Evolutionary conservation across 2,329 filamentous ascomycete genomes (phyloP), one percentile per base, ranked within the genome.

Genomic region (Botrytis sinoallii): DNA sequence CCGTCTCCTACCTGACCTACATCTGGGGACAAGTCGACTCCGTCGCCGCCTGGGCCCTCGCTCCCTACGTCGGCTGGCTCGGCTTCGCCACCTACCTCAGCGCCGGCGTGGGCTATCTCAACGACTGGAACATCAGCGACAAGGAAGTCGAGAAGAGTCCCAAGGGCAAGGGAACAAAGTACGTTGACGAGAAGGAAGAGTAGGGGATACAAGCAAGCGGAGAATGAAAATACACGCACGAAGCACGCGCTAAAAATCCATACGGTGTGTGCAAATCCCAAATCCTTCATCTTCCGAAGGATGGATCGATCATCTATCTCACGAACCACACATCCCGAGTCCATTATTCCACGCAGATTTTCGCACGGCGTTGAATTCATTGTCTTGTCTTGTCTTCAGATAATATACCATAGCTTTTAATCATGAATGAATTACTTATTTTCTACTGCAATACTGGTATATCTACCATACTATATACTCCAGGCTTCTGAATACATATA

Each of bases 41-140:
- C 32, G 86, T 90, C 12, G 90, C 93, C 32, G 92, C 90, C 25
- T 95, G 89, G 88, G 86, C 90, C 77, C 87, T 97, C 83, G 88
- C 88, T 38, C 95, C 95, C 0, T 98, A 98, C 81, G 84, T 97
- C 40, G 92, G 85, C 25, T 98, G 95, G 95, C 84, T 98, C 78
- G 85, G 90, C 71, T 98, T 97, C 81, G 95, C 94, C 46, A 94
- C 92, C 0, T 98, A 98, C 81, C 85, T 98, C 70, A 93, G 90
- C 79, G 89, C 88, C 1, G 90, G 90, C 0, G 87, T 90, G 4
- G 90, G 91, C 1, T 85, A 91, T 76, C 81, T 94, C 40, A 94
- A 94, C 81, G 82, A 85, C 67, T 94, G 92, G 92, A 86, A 89
- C 77, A 83, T 92, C 74, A 79, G 74, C 4, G 76, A 79, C 72